Conservation (phyloP, 345 rosid genomes). For the Fremontodendron californicum region DNA sequence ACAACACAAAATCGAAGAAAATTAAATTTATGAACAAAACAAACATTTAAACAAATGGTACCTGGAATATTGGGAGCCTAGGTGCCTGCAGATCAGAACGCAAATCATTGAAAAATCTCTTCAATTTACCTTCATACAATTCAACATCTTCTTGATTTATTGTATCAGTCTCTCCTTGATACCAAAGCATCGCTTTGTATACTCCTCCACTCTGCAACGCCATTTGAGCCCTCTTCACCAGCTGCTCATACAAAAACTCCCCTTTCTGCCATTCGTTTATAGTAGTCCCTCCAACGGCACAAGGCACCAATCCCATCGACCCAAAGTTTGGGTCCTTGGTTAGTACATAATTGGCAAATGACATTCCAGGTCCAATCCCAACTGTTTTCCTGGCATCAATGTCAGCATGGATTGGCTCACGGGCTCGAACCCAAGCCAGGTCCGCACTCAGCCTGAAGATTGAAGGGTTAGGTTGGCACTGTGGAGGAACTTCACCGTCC, state of each 20-base stretch:
- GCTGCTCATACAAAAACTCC: constrained; percentile 43
- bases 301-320: constrained; percentile 67
- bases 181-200: constrained; percentile 69
- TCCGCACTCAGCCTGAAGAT: constrained; percentile 49
- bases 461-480: constrained; percentile 49
- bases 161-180: constrained; percentile 82
- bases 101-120: constrained; percentile 47
- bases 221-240: constrained; percentile 46
- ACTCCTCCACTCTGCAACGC: constrained; percentile 44
- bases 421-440: constrained; percentile 58
- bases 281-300: constrained; percentile 81
- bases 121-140: constrained; percentile 45
- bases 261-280: constrained; percentile 76
- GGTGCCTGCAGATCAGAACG: constrained; percentile 63
- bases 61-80: constrained; percentile 56
- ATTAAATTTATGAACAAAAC: neutral
- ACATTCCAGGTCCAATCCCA: constrained; percentile 85
- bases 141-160: constrained; percentile 40
- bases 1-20: neutral
- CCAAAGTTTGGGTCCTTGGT: constrained; percentile 25
- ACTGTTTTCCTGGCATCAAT: constrained; percentile 57
- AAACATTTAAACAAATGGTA: neutral
- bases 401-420: constrained; percentile 71
- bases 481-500: constrained; percentile 67
- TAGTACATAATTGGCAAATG: constrained; percentile 57